phyloP scores from a whole-genome alignment of 2,329 filamentous ascomycete species.

The Aspergillus aculeatus region DNA sequence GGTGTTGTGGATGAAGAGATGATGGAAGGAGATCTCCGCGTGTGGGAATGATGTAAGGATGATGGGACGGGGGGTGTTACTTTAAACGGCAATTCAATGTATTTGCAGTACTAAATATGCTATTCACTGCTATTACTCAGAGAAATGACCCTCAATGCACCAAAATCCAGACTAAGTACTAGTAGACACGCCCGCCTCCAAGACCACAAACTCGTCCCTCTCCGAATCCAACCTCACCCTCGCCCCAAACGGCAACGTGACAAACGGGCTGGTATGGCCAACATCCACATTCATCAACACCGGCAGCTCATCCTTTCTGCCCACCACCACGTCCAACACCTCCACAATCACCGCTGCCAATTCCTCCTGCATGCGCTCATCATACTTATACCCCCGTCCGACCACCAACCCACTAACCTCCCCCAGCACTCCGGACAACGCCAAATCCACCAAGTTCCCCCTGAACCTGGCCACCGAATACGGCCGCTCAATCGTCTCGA shows the following conservation, averaged over 20 bases:
- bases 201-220: conserved; percentile 37
- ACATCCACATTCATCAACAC: conserved; percentile 47
- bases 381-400: conserved; percentile 45
- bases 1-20: not conserved
- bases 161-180: too few species aligned
- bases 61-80: not conserved
- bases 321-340: conserved; percentile 1
- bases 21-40: not conserved
- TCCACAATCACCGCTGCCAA: conserved; percentile 20
- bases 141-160: too few species aligned
- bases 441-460: conserved; percentile 36
- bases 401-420: conserved; percentile 44
- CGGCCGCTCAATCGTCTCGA: not conserved
- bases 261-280: conserved; percentile 45
- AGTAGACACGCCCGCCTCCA: conserved; percentile 10
- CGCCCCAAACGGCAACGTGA: conserved; percentile 37
- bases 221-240: conserved; percentile 42
- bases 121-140: too few species aligned
- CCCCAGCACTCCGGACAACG: conserved; percentile 45
- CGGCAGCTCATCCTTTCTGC: conserved; percentile 23
- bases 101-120: too few species aligned
- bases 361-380: conserved; percentile 27
- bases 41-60: not conserved
- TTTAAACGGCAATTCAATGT: too few species aligned
- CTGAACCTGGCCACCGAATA: conserved; percentile 17